Conservation (phyloP, 225 moss, liverwort and hornwort genomes). For the Asterella californica region DNA sequence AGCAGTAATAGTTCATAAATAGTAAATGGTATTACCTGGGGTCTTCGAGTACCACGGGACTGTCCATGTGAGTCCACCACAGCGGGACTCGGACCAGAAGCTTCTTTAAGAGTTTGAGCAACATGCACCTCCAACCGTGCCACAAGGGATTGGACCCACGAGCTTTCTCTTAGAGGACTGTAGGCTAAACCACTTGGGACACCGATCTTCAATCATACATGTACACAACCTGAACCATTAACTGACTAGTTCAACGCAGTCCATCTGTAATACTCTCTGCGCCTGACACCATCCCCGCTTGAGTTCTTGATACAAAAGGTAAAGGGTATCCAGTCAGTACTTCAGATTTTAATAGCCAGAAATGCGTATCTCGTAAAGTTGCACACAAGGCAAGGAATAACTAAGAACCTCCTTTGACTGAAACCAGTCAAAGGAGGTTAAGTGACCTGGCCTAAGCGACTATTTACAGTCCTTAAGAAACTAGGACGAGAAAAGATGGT, state of each 20-base stretch:
- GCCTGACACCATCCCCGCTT: slow-evolving; percentile 82
- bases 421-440: background rate
- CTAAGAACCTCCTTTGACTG: no score
- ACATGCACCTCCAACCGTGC: background rate
- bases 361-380: background rate
- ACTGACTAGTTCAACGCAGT: slow-evolving; percentile 90
- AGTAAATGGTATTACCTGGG: background rate
- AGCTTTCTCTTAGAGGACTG: background rate
- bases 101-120: background rate
- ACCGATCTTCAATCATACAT: background rate
- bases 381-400: background rate
- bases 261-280: slow-evolving; percentile 85
- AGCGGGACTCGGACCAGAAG: background rate
- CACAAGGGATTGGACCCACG: background rate
- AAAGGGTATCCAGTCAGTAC: slow-evolving; percentile 3
- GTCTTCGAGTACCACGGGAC: background rate
- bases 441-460: background rate
- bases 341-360: background rate
- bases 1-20: background rate
- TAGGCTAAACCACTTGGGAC: background rate
- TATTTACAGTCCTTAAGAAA: background rate
- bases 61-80: background rate
- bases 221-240: slow-evolving; percentile 84
- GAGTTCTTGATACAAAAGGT: slow-evolving; percentile 52
- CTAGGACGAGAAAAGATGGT: slow-evolving; percentile 9